Percentiles rank a stretch among this genome's conserved stretches.
Conservation (phyloP, 2,329 filamentous ascomycete genomes). For the Didymella sp. region DNA sequence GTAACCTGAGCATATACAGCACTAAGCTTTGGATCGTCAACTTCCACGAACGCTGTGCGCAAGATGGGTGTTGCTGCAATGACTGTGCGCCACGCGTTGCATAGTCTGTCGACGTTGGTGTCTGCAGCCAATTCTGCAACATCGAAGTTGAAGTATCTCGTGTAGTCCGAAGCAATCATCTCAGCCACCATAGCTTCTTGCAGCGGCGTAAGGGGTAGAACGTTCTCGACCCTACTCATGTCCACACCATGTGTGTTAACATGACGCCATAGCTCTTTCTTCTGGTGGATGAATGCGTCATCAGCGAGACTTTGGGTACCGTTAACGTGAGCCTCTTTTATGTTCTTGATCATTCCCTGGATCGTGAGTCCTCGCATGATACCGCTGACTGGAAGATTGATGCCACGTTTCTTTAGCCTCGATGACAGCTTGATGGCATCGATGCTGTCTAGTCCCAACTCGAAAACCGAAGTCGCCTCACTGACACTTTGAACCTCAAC, state of each 20-base stretch:
- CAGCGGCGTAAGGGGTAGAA: conserved; percentile 79
- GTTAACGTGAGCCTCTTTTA: conserved; percentile 11
- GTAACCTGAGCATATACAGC: conserved; percentile 61
- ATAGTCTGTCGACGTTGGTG: conserved; percentile 65
- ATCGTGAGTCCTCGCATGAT: conserved; percentile 78
- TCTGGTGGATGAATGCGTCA: conserved; percentile 28
- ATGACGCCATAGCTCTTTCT: conserved; percentile 49
- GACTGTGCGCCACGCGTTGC: conserved; percentile 67
- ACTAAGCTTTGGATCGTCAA: conserved; percentile 67
- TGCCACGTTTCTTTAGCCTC: conserved; percentile 66
- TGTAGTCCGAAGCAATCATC: conserved; percentile 77
- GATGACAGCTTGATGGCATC: conserved; percentile 86
- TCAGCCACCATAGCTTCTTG: conserved; percentile 87
- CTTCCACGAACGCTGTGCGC: conserved; percentile 73
- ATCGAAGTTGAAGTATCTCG: conserved; percentile 86
- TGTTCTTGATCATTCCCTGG: conserved; percentile 59
- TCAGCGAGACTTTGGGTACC: neutral
- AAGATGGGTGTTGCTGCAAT: conserved; percentile 71
- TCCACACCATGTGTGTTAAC: conserved; percentile 45
- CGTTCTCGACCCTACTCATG: conserved; percentile 58
- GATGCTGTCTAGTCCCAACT: conserved; percentile 89
- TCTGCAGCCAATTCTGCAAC: conserved; percentile 66
- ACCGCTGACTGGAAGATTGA: conserved; percentile 73
- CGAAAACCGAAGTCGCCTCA: conserved; percentile 71
- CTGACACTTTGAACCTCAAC: conserved; percentile 50